These are phyloP conservation scores for Polygonum aviculare DNA, from an alignment of 148 eudicot species.

Conservation along the genomic window DNA sequence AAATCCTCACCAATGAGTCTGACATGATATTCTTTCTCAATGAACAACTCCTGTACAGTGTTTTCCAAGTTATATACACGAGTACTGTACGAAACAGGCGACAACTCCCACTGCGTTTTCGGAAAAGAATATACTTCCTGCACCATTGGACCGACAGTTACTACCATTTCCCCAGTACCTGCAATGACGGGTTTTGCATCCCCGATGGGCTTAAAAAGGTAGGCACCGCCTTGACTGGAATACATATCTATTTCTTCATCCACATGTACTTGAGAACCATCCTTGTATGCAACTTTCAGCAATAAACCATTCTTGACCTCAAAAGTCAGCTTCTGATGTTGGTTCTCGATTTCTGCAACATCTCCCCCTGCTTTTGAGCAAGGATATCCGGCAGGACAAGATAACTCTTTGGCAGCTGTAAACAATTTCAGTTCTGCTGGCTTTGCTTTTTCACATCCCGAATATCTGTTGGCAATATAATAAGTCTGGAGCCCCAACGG, in stretches of 20 bases:
- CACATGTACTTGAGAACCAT: conserved; percentile 39
- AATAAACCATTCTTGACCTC: conserved; percentile 57
- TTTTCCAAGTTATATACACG: conserved; percentile 54
- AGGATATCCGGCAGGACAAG: conserved; percentile 63
- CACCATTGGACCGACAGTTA: conserved; percentile 66
- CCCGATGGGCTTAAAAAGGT: conserved; percentile 81
- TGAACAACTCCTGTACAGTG: conserved; percentile 54
- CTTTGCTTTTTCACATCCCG: conserved; percentile 73
- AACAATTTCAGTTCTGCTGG: conserved; percentile 45
- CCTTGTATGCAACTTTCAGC: conserved; percentile 39
- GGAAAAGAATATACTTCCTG: conserved; percentile 83
- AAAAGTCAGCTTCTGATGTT: conserved; percentile 53
- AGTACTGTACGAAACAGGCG: conserved; percentile 82
- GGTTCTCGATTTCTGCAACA: conserved; percentile 43
- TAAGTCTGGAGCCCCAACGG: conserved; percentile 85
- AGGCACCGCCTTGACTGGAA: conserved; percentile 80
- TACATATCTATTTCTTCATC: conserved; percentile 84
- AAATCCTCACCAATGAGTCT: conserved; percentile 59
- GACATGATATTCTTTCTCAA: conserved; percentile 96
- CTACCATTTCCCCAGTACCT: conserved; percentile 48
- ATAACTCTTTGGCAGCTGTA: conserved; percentile 27
- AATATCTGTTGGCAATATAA: conserved; percentile 75
- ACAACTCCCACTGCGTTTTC: conserved; percentile 53
- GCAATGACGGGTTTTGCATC: conserved; percentile 52
- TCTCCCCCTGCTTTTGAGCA: conserved; percentile 64